Evolutionary conservation across 2,329 filamentous ascomycete genomes (phyloP), one percentile per base, ranked within the genome.

Genomic region (Sarocladiaceae sp.): DNA sequence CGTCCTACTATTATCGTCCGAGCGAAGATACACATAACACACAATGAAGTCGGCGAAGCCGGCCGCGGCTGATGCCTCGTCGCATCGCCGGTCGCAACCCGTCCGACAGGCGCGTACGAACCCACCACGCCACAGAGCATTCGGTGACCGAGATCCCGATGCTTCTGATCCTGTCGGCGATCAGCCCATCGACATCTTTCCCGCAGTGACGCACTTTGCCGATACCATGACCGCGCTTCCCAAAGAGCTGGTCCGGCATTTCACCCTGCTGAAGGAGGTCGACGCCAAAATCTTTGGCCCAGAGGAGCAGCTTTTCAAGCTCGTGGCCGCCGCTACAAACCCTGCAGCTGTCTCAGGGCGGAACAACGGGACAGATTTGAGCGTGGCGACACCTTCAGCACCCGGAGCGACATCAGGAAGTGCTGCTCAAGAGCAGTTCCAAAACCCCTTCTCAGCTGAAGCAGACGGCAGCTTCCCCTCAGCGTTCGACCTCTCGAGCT

Each of bases 261-360:
- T 95, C 56, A 96, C 91, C 26, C 77, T 97, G 46, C 74, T 98
- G 54, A 96, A 96, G 64, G 93, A 98, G 68, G 93, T 97, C 39
- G 93, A 98, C 69, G 91, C 91, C 50, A 98, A 98, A 68, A 86
- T 95, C 51, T 93, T 90, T 65, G 82, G 82, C 20, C 85, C 93
- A 6, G 88, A 95, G 62, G 85, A 93, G 55, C 78, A 83, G 57
- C 75, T 98, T 47, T 82, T 85, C 58, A 77, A 84, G 58, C 74
- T 94, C 49, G 78, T 95, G 55, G 74, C 82, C 49, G 74, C 74
- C 44, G 80, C 85, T 49, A 64, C 78, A 50, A 72, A 71, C 51
- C 65, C 72, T 24, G 70, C 69, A 48, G 60, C 66, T 23, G 69
- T 73, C 45, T 70, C 73, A 48, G 57, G 65, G 49, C 70, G 65